Base-by-base conservation (phyloP, 768 basidiomycete species). In the Leccinum broughii region DNA sequence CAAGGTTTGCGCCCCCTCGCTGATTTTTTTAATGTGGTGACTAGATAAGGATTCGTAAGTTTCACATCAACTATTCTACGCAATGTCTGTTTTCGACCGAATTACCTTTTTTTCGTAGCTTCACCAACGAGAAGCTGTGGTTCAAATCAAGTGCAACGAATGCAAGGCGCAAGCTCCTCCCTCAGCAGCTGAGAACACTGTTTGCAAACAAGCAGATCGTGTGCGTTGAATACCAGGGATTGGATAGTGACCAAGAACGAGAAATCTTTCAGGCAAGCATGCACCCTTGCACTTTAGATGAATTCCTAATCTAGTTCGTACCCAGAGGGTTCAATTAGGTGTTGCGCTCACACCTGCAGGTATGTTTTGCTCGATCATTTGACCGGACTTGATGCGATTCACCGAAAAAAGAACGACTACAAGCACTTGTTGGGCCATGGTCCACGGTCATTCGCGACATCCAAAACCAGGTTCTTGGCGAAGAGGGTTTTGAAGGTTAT, bases 211-310 rank as follows among this genome's bases (percentile, higher is more conserved):
- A 78, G 61, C 79, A 81, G 57, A 77, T 85, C 14, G 77, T 78
- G 10, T 84, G 80, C 58, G 77, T 83, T 1, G 86, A 86, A 65
- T 87, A 87, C 62, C 70, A 73, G 3, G 76, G 77, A 17, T 67
- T 88, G 46, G 76, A 71, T 0, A 69, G 69, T 7, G 79, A 83
- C 54, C 81, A 83, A 66, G 90, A 89, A 64, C 80, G 87, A 30
- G 88, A 88, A 66, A 84, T 88, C 26, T 91, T 88, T 62, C 79
- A 83, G 76, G 84, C 77, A 62, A 46, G 76, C 61, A 35, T 56
- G 11, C 28, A 41, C 20, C 13, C 49, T 54, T 28, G 17, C 14
- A 39, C 34, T 3, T 55, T 35, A 5, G 14, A 50, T 39, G 13
- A 41, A 14, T 59, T 37, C 37, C 56, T 57, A 61, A 35, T 49